Evolutionary conservation across 108 stramenopile species (phyloP).

Genomic region (Stephanodiscus triporus): DNA sequence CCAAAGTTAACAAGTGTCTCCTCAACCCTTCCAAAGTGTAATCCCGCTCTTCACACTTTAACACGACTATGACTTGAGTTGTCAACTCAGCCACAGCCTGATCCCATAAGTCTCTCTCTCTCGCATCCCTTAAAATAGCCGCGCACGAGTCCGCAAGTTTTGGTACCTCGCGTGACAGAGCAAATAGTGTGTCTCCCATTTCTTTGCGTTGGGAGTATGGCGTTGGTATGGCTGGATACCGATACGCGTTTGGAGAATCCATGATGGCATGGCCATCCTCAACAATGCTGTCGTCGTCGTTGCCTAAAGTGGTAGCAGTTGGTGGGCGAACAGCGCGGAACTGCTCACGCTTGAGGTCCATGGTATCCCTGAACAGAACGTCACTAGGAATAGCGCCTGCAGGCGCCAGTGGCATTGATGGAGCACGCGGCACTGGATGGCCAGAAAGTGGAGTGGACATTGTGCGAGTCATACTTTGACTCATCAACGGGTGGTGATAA

Average conservation of each 20-base stretch:
- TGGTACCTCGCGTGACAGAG: slow-evolving; percentile 59
- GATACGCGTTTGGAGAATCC: slow-evolving; percentile 39
- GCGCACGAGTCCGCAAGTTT: slow-evolving; percentile 64
- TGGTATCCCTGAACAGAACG: slow-evolving; percentile 33
- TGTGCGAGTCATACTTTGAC: slow-evolving; percentile 32
- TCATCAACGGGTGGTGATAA: slow-evolving; percentile 34
- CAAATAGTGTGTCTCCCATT: slow-evolving; percentile 76
- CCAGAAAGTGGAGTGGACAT: slow-evolving; percentile 15
- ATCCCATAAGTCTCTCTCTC: slow-evolving; percentile 76
- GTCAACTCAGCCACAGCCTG: slow-evolving; percentile 76
- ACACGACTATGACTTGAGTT: slow-evolving; percentile 72
- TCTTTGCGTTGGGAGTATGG: slow-evolving; percentile 76
- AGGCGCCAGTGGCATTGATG: slow-evolving; percentile 3
- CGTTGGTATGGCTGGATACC: slow-evolving; percentile 71
- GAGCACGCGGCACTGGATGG: neutral
- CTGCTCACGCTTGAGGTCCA: slow-evolving; percentile 74
- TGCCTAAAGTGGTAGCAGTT: neutral
- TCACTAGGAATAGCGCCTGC: slow-evolving; percentile 19
- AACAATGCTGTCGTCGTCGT: neutral
- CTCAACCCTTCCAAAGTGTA: slow-evolving; percentile 65
- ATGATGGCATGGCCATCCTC: neutral
- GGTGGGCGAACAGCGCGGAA: slow-evolving; percentile 59
- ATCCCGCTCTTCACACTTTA: slow-evolving; percentile 73
- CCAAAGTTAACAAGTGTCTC: slow-evolving; percentile 64
- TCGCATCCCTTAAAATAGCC: slow-evolving; percentile 60